phyloP scores from a whole-genome alignment of 2,329 filamentous ascomycete genomes.

The Alternaria arborescens region DNA sequence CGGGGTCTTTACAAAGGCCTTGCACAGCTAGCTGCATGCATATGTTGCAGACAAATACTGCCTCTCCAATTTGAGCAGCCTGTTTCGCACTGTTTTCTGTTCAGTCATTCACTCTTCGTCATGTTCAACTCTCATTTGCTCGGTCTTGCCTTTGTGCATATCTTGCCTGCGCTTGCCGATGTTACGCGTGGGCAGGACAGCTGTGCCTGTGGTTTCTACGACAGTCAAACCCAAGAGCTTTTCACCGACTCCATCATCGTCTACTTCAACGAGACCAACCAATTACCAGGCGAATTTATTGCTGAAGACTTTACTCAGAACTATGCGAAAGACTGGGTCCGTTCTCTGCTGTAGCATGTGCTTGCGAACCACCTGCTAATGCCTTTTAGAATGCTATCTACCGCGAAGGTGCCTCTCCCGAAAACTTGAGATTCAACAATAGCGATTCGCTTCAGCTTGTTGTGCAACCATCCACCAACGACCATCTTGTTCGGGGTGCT shows the following conservation, averaged over 20 bases:
- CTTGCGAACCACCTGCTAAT: neutral
- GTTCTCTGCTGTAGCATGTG: neutral
- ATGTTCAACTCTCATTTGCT: constrained; percentile 22
- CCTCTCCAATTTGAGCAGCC: constrained; percentile 7
- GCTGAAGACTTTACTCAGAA: constrained; percentile 54
- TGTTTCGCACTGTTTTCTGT: constrained; percentile 12
- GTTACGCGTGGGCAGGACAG: constrained; percentile 31
- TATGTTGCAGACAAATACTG: constrained; percentile 11
- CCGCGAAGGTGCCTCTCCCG: constrained; percentile 53
- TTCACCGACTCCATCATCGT: constrained; percentile 60
- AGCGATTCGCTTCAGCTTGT: constrained; percentile 48
- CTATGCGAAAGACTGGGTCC: constrained; percentile 57
- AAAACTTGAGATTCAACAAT: constrained; percentile 52
- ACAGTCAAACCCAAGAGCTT: constrained; percentile 48
- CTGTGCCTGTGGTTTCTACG: constrained; percentile 59
- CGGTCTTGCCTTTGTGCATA: constrained; percentile 24
- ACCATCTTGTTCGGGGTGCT: constrained; percentile 57
- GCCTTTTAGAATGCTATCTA: constrained; percentile 49
- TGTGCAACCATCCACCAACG: constrained; percentile 41
- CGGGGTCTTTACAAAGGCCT: constrained; percentile 7
- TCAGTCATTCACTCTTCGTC: constrained; percentile 21
- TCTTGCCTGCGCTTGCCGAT: constrained; percentile 27
- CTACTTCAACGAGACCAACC: constrained; percentile 61
- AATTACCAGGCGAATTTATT: constrained; percentile 49
- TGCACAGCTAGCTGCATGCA: constrained; percentile 6